Evolutionary conservation across 257 asterid genomes (phyloP), one percentile per base, ranked within the genome.

Genomic region (Salvia splendens): DNA sequence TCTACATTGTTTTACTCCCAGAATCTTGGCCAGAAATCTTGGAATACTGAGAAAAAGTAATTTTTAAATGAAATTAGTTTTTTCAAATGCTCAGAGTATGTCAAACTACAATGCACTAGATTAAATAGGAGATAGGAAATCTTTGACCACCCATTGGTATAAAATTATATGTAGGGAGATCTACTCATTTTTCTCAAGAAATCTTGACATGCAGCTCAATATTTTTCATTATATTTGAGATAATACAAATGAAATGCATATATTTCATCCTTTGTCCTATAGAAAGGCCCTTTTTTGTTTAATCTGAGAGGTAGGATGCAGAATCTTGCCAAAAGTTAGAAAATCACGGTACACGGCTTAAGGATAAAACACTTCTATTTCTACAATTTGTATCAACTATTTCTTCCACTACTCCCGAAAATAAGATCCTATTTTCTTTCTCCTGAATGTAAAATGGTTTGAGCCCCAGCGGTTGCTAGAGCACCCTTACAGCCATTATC

Each of bases 1-100:
- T 24, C 28, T 17, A 17, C 70, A 65, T 36, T 15, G 32, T 47
- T 61, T 43, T 32, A 43, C 42, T 62, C 3, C 24, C 40, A 57
- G 28, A 35, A 57, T 55, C 42, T 55, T 30, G 55, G 30, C 30
- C 30, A 56, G 45, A 17, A 9, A 61, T 62, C 43, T 28, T 62
- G 55, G 68, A n/a, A 5, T 12, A 12, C 17, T 36, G 5, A 28
- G 40, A 63, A 46, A 11, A 62, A 5, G 30, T 24, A 24, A 1
- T 24, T 24, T 24, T 24, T 24, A 12, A 35, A 4, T 35, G 1
- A 5, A 5, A 52, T 12, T 24, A 6, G 8, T 51, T 52, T 12
- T 12, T 51, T 17, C 40, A 20, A 15, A 66, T 38, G 20, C 1
- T 52, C 51, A 66, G 20, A 6, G 28, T 15, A 36, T 35, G 20